Evolutionary conservation across 345 rosid species (phyloP).

Genomic region (Bruguiera parviflora): DNA sequence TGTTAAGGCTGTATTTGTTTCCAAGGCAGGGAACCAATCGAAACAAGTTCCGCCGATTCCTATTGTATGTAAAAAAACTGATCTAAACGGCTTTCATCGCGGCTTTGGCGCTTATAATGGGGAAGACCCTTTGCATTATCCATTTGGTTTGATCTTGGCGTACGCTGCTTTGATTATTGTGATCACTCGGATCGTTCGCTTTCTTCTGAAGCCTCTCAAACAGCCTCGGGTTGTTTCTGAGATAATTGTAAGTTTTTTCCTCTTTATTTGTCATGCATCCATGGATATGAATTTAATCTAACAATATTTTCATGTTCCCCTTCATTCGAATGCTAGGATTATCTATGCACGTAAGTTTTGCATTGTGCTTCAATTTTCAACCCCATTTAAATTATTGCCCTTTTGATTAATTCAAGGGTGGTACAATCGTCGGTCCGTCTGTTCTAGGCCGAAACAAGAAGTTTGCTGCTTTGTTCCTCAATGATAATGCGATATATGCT

Average conservation of each 20-base stretch:
- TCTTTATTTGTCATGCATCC: no score
- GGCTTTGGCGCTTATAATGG: slow-evolving; percentile 36
- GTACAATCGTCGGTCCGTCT: slow-evolving; percentile 67
- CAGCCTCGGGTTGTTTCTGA: slow-evolving; percentile 62
- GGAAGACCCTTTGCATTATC: slow-evolving; percentile 30
- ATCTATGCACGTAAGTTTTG: neutral
- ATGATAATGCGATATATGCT: slow-evolving; percentile 35
- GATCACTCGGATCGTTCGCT: slow-evolving; percentile 31
- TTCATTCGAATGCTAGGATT: neutral
- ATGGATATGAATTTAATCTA: neutral
- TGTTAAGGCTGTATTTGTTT: no score
- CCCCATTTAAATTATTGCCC: neutral
- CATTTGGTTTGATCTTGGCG: slow-evolving; percentile 35
- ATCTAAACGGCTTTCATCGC: neutral
- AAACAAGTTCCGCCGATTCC: neutral
- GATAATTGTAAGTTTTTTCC: slow-evolving; percentile 45
- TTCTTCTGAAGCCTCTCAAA: slow-evolving; percentile 56
- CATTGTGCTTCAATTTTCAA: neutral
- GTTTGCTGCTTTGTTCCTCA: slow-evolving; percentile 29
- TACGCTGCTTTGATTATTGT: slow-evolving; percentile 37
- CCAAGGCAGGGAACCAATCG: no score
- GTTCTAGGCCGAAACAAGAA: slow-evolving; percentile 42
- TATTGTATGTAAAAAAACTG: neutral
- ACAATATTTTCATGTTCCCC: neutral
- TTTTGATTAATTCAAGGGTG: slow-evolving; percentile 44